These are phyloP conservation scores for Medicago ruthenica DNA, from an alignment of 306 rosid genomes.

Conservation along the genomic window DNA sequence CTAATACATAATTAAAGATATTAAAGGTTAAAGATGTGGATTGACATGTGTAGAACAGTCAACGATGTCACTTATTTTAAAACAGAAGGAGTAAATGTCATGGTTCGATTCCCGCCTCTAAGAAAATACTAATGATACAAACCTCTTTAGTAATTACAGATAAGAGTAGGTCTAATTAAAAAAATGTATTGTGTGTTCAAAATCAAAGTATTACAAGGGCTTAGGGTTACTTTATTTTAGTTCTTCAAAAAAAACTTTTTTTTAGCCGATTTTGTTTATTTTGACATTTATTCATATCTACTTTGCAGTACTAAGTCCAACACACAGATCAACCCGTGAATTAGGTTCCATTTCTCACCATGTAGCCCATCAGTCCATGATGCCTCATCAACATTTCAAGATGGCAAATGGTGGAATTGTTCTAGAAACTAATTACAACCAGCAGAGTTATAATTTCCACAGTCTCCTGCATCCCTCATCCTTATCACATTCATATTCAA, in stretches of 20 bases:
- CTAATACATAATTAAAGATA: too few species aligned
- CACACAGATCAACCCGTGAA: conserved; percentile 38
- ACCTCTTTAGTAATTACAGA: too few species aligned
- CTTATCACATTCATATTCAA: conserved; percentile 45
- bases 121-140: too few species aligned
- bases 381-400: conserved; percentile 54
- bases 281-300: background rate
- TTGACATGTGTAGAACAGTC: too few species aligned
- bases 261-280: background rate
- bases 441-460: conserved; percentile 36
- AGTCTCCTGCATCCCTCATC: conserved; percentile 42
- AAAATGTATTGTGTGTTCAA: background rate
- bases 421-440: conserved; percentile 44
- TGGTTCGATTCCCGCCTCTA: too few species aligned
- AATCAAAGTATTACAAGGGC: background rate
- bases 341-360: conserved; percentile 39
- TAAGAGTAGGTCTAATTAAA: too few species aligned
- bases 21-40: too few species aligned
- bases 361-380: conserved; percentile 36
- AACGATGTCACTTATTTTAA: too few species aligned
- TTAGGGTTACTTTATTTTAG: conserved; percentile 26
- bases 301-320: conserved; percentile 48
- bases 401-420: conserved; percentile 67
- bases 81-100: too few species aligned
- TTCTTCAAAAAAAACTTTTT: too few species aligned